Base-by-base conservation (phyloP, 1,284 basidiomycete genomes). In the Ceratobasidium sp. region DNA sequence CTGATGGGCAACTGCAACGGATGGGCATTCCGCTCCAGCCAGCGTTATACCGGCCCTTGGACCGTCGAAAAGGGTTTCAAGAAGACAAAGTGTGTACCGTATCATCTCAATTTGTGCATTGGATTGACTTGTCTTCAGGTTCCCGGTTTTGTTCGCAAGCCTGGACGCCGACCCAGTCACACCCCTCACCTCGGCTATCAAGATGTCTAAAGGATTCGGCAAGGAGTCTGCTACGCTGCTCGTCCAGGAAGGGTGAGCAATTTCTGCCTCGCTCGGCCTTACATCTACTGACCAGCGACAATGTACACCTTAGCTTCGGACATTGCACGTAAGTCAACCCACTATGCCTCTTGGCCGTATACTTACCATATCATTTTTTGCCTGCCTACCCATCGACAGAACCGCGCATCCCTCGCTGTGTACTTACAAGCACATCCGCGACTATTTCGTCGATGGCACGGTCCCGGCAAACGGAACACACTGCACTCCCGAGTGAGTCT, bases 101-200 rank as follows among this genome's bases (percentile, higher is more conserved):
- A 12, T 28, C 33, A 33, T 33, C 9, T 42, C 46, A 33, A 12
- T 33, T 17, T 15, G 1, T 6, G 23, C 2, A 5, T 7, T 40
- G 20, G 9, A 3, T 23, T 12, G 15, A 46, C 5, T 44, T 3
- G 5, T 13, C 15, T 9, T 62, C 50, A 81, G 79, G 20, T 76
- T 77, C 77, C 81, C 81, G 6, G 71, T 82, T 20, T 52, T 81
- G 40, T 82, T 82, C 71, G 15, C 81, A 42, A 80, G 80, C 20
- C 78, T 75, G 17, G 79, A 77, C 2, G 79, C 79, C 42, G 82
- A 82, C 62, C 81, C 81, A 3, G 81, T 82, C 64, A 82, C 82
- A 9, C 82, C 82, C 5, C 76, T 81, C 5, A 28, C 74, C 0
- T 67, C 81, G 0, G 82, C 82, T 1, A 42, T 59, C 5, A 70